A percentile compares a stretch with the other conserved stretches of the same genome.
Conservation (phyloP, 2,329 filamentous ascomycete species). For the Phoma sp. region DNA sequence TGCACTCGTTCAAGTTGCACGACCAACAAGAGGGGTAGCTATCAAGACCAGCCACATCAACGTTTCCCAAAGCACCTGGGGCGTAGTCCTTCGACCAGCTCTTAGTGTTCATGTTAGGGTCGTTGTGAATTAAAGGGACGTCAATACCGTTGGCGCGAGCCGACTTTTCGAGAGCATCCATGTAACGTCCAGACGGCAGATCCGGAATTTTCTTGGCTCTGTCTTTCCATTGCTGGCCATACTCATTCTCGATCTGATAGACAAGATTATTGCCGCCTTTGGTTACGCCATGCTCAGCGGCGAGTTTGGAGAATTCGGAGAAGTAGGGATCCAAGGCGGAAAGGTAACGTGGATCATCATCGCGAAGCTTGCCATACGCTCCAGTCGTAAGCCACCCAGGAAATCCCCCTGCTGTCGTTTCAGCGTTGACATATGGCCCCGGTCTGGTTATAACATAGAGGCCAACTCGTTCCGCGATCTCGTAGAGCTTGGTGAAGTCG, state of each 20-base stretch:
- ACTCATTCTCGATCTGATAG: conserved; percentile 67
- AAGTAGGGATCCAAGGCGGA: conserved; percentile 64
- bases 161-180: conserved; percentile 63
- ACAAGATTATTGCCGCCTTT: conserved; percentile 65
- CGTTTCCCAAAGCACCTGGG: conserved; percentile 59
- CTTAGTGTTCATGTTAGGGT: conserved; percentile 65
- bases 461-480: conserved; percentile 62
- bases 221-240: conserved; percentile 52
- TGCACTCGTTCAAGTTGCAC: conserved; percentile 68
- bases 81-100: conserved; percentile 69
- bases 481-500: conserved; percentile 61
- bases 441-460: conserved; percentile 65
- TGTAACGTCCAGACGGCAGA: conserved; percentile 60
- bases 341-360: conserved; percentile 62
- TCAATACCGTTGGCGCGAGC: conserved; percentile 65
- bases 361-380: conserved; percentile 61
- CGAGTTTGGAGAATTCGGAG: conserved; percentile 58
- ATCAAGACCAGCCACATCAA: conserved; percentile 63
- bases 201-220: conserved; percentile 55
- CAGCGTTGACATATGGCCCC: conserved; percentile 70
- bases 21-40: conserved; percentile 67
- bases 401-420: conserved; percentile 68
- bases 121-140: conserved; percentile 65
- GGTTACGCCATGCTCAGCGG: conserved; percentile 63
- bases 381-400: conserved; percentile 70